Percentiles rank a stretch among this genome's conserved stretches.
These are phyloP conservation scores for Talaromyces liani DNA, from an alignment of 495 filamentous ascomycete genomes.

Conservation along the genomic window DNA sequence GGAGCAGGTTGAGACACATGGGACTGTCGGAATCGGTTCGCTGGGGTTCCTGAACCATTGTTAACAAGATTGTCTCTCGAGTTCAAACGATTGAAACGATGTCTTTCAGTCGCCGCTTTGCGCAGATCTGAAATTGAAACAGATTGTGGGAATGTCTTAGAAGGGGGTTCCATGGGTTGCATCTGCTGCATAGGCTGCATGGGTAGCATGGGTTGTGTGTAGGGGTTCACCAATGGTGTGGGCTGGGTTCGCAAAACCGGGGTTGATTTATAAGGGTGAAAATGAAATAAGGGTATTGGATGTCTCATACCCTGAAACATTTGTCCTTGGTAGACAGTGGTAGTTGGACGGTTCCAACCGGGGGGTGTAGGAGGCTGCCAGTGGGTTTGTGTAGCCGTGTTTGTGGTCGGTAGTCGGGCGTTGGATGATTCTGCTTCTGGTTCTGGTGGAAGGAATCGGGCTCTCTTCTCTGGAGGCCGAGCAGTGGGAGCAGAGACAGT, in stretches of 20 bases:
- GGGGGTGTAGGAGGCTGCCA: neutral
- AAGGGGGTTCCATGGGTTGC: neutral
- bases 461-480: slow-evolving; percentile 7
- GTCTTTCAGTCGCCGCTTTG: neutral
- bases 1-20: neutral
- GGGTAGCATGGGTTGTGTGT: neutral
- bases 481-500: neutral
- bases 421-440: neutral
- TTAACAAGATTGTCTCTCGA: neutral
- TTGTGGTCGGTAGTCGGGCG: neutral
- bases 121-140: neutral
- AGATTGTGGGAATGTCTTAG: neutral
- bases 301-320: slow-evolving; percentile 7
- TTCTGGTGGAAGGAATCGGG: slow-evolving; percentile 5
- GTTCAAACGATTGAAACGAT: neutral
- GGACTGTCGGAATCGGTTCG: neutral
- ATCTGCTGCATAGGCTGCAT: neutral
- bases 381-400: neutral
- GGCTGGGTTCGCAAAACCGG: neutral
- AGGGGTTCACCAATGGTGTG: neutral
- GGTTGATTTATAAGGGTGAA: neutral
- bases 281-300: neutral
- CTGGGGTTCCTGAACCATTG: neutral
- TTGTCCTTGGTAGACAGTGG: slow-evolving; percentile 3
- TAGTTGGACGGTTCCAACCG: slow-evolving; percentile 4